Evolutionary conservation across 2,329 filamentous ascomycete species (phyloP).

Genomic region (Fusarium oxysporum): DNA sequence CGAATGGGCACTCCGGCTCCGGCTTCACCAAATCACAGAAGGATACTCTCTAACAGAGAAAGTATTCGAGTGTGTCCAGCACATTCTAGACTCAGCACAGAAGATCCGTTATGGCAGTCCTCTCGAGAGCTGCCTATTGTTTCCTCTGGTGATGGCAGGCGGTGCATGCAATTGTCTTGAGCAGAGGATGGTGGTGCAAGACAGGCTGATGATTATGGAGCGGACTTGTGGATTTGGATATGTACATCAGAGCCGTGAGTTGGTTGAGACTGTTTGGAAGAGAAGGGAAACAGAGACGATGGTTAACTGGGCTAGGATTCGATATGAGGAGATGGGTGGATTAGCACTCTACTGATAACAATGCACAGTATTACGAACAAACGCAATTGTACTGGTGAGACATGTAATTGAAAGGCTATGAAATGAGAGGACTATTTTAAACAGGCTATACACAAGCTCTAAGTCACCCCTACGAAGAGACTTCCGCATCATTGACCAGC

Average conservation of each 20-base stretch:
- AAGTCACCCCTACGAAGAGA: neutral
- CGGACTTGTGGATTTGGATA: slow-evolving; percentile 8
- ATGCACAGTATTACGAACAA: fast-evolving
- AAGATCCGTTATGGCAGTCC: slow-evolving; percentile 3
- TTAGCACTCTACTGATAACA: slow-evolving; percentile 1
- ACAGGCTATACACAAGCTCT: neutral
- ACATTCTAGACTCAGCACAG: neutral
- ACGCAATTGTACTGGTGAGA: no score
- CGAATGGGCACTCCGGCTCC: slow-evolving; percentile 10
- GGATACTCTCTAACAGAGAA: neutral
- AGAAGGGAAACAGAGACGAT: slow-evolving; percentile 7
- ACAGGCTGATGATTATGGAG: slow-evolving; percentile 10
- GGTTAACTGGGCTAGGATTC: slow-evolving; percentile 16
- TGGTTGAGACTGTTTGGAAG: slow-evolving; percentile 18
- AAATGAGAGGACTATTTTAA: neutral
- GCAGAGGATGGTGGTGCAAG: slow-evolving; percentile 8
- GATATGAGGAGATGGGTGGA: slow-evolving; percentile 15
- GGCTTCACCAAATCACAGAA: slow-evolving; percentile 17
- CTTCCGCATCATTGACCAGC: neutral
- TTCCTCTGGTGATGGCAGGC: slow-evolving; percentile 6
- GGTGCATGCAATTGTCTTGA: slow-evolving; percentile 6
- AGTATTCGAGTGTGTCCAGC: slow-evolving; percentile 1
- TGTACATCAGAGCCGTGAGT: slow-evolving; percentile 11
- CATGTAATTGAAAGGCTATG: neutral
- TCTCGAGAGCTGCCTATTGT: neutral